Evolutionary conservation across 768 basidiomycete genomes (phyloP), one percentile per base, ranked within the genome.

Genomic region (Clathrus columnatus): DNA sequence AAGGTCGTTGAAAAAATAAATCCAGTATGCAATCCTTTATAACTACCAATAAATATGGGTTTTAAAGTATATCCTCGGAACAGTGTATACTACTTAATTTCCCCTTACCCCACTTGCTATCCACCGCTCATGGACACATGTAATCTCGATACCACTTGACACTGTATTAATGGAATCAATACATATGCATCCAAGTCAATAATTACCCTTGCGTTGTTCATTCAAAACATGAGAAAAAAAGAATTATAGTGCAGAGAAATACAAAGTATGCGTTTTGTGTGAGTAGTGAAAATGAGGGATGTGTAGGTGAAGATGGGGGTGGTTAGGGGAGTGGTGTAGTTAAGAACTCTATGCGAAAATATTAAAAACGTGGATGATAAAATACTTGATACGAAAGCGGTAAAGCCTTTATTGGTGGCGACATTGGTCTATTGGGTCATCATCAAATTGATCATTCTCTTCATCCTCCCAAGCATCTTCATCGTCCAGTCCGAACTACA

Each of bases 381-480:
- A 36, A n/a, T 36, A n/a, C 36, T 11, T 14, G 36, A 36, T n/a
- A 8, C 36, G 36, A n/a, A 36, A n/a, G 10, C 14, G 36, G 7
- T 11, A 14, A n/a, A 11, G 36, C 41, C 14, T 32, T 29, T 55
- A 55, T 46, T 55, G 54, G 3, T 48, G 54, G 32, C 48, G 54
- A 26, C 54, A 55, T 48, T 55, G 54, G 28, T 55, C 54, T n/a
- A 30, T 18, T 26, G 54, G 54, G 32, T 74, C 75, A 42, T 74
- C 73, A 16, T 82, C 81, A 18, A 83, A 83, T 11, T 86, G 83
- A 24, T 83, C 81, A 0, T 82, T 82, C 44, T 88, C 86, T 57
- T 81, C 83, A 75, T 83, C 82, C 57, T 78, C 81, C 58, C 80
- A 81, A 46, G 83, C 86, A 23, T 83, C 80, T 47, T 76, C 78